Percentiles rank a stretch among this genome's conserved stretches.
Conservation (phyloP, 2,329 filamentous ascomycete genomes). For the Penicillium vulpinum region DNA sequence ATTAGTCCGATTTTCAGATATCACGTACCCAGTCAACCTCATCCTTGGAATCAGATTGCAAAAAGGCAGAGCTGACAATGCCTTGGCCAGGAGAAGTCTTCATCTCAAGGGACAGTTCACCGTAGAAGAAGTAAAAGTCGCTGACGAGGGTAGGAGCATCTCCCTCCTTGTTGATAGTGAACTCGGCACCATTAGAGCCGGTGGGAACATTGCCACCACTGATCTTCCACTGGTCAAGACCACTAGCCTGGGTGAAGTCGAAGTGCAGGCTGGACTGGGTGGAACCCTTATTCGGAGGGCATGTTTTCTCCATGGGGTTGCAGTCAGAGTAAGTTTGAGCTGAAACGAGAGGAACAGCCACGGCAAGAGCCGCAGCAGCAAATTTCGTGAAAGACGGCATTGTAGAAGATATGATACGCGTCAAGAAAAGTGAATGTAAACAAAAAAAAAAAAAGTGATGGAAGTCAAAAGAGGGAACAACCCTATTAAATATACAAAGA, state of each 20-base stretch:
- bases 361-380: slow-evolving; percentile 32
- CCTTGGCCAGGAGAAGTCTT: slow-evolving; percentile 83
- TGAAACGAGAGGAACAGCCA: slow-evolving; percentile 31
- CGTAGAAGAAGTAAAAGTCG: slow-evolving; percentile 98
- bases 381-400: slow-evolving; percentile 37
- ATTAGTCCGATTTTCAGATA: slow-evolving; percentile 33
- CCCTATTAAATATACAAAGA: background rate
- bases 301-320: slow-evolving; percentile 62
- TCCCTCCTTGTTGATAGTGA: slow-evolving; percentile 74
- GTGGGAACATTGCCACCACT: slow-evolving; percentile 67
- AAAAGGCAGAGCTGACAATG: slow-evolving; percentile 87
- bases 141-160: slow-evolving; percentile 84
- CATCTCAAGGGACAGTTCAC: slow-evolving; percentile 79
- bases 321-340: slow-evolving; percentile 77
- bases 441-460: background rate
- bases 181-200: slow-evolving; percentile 70
- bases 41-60: slow-evolving; percentile 91
- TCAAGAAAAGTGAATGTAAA: background rate
- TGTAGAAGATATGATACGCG: slow-evolving; percentile 2
- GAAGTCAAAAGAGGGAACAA: background rate
- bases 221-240: slow-evolving; percentile 61
- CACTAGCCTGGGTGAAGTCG: slow-evolving; percentile 52
- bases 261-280: slow-evolving; percentile 42
- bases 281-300: slow-evolving; percentile 70
- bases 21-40: slow-evolving; percentile 98